A percentile compares a stretch with the other conserved stretches of the same genome.
Evolutionary conservation across 345 rosid genomes (phyloP).

Genomic region (Nephelium lappaceum): DNA sequence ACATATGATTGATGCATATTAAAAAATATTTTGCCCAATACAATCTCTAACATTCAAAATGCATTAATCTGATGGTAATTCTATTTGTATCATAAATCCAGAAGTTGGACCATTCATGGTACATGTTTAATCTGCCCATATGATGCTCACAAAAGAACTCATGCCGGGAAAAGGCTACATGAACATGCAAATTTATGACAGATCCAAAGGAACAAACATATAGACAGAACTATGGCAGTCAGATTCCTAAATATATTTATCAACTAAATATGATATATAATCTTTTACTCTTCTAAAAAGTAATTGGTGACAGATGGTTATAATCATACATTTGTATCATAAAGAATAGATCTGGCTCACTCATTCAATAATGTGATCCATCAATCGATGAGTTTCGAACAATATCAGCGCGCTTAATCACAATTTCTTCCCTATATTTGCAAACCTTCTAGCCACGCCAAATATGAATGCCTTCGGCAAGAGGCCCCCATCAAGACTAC

Average conservation of each 20-base stretch:
- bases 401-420: neutral
- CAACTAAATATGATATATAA: neutral
- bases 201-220: too few relatives aligned
- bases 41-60: too few relatives aligned
- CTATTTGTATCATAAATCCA: too few relatives aligned
- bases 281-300: neutral
- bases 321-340: neutral
- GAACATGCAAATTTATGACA: too few relatives aligned
- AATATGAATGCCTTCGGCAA: slow-evolving; percentile 51
- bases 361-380: neutral
- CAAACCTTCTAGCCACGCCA: slow-evolving; percentile 53
- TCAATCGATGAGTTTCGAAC: neutral
- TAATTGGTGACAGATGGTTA: neutral
- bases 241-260: neutral
- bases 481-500: slow-evolving; percentile 51
- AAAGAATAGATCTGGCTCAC: neutral
- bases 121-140: too few relatives aligned
- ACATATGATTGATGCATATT: too few relatives aligned
- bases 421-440: slow-evolving; percentile 39
- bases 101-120: too few relatives aligned
- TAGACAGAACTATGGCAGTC: neutral
- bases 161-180: too few relatives aligned
- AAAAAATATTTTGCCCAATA: too few relatives aligned
- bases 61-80: too few relatives aligned
- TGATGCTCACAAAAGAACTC: too few relatives aligned